These are phyloP conservation scores for Scutellaria baicalensis DNA, from an alignment of 257 asterid species.

Conservation along the genomic window DNA sequence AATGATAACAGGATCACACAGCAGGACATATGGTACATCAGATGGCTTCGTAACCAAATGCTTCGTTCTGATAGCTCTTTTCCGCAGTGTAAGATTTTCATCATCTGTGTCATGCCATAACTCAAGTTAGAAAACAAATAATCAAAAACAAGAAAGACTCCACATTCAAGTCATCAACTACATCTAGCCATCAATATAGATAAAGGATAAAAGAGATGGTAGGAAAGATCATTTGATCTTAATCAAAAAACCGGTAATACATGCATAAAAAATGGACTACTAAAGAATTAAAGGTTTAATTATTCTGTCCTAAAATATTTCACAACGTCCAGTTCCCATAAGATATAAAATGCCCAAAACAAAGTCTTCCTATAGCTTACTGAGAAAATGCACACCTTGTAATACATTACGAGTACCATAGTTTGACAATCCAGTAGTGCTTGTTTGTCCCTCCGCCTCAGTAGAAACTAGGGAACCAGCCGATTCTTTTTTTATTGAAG, in stretches of 20 bases:
- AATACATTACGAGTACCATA: constrained; percentile 17
- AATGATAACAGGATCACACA: constrained; percentile 37
- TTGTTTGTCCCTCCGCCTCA: constrained; percentile 22
- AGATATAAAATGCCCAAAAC: constrained; percentile 1
- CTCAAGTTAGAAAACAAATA: constrained; percentile 14
- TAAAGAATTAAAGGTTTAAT: neutral
- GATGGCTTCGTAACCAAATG: constrained; percentile 19
- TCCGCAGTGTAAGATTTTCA: constrained; percentile 36
- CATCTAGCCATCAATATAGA: neutral
- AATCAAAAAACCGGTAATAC: neutral
- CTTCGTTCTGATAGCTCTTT: constrained; percentile 27
- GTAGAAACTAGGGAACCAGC: constrained; percentile 23
- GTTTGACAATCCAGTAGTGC: constrained; percentile 13
- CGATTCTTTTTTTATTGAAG: constrained; percentile 23
- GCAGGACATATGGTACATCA: constrained; percentile 18
- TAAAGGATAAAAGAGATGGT: neutral
- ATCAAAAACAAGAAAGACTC: too few species aligned
- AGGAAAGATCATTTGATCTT: neutral
- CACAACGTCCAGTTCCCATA: neutral
- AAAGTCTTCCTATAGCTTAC: neutral
- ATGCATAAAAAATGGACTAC: neutral
- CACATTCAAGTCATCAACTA: neutral
- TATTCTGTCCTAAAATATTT: neutral
- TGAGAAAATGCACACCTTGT: constrained; percentile 41
- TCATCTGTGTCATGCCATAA: constrained; percentile 27